These are phyloP conservation scores for Gossypium davidsonii DNA, from an alignment of 441 rosid species.

Conservation along the genomic window DNA sequence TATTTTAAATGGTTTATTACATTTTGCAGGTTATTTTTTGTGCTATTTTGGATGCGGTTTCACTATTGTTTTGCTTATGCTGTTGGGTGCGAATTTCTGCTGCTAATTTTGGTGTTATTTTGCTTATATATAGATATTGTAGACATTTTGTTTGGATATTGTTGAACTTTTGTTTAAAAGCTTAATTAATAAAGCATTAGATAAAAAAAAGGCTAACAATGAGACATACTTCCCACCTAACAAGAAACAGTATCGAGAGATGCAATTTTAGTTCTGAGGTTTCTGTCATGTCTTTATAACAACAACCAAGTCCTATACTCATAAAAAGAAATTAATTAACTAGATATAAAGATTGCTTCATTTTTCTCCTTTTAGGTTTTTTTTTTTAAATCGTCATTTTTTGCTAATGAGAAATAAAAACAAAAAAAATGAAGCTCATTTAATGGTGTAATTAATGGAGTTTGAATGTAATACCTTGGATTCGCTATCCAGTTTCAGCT, in stretches of 20 bases:
- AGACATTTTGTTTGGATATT: no score
- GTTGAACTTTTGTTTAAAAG: slow-evolving; percentile 3
- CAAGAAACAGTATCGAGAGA: slow-evolving; percentile 17
- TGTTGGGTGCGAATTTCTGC: no score
- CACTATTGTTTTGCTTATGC: no score
- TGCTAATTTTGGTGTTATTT: no score
- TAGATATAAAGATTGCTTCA: neutral
- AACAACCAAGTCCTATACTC: slow-evolving; percentile 23
- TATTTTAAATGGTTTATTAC: no score
- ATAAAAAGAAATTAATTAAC: no score
- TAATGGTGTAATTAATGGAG: neutral
- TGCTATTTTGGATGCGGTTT: no score
- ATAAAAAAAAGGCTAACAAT: slow-evolving; percentile 26
- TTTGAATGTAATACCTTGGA: slow-evolving; percentile 61
- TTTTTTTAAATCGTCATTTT: neutral
- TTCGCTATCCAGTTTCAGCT: slow-evolving; percentile 85
- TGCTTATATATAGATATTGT: no score
- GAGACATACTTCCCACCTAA: slow-evolving; percentile 51
- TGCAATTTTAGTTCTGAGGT: slow-evolving; percentile 53
- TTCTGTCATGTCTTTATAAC: slow-evolving; percentile 51
- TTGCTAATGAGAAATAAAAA: neutral
- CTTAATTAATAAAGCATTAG: slow-evolving; percentile 18
- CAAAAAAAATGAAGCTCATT: neutral
- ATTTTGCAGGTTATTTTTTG: no score
- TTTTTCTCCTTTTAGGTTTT: slow-evolving; percentile 19